Conservation (phyloP, 2,329 filamentous ascomycete species). For the Hirsutella minnesotensis region DNA sequence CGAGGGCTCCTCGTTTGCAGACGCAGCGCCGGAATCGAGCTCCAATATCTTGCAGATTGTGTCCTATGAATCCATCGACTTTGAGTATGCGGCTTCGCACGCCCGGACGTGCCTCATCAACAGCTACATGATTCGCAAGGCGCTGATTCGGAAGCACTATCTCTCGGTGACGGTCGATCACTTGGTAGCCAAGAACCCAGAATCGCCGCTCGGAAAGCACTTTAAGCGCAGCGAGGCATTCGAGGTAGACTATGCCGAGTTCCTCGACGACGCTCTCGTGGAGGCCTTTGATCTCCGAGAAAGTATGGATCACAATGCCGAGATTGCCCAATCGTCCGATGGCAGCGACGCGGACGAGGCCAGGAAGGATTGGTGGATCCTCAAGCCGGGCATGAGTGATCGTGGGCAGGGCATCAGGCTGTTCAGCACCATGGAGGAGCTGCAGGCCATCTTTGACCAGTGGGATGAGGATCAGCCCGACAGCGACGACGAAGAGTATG, state of each 20-base stretch:
- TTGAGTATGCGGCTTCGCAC: constrained; percentile 57
- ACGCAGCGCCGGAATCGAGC: constrained; percentile 19
- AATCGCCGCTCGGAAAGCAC: constrained; percentile 54
- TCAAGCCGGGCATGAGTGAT: constrained; percentile 97
- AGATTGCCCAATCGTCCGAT: too few relatives aligned
- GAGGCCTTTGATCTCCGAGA: constrained; percentile 82
- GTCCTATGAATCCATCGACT: constrained; percentile 80
- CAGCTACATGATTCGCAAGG: constrained; percentile 91
- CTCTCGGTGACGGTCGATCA: constrained; percentile 71
- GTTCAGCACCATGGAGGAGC: constrained; percentile 72
- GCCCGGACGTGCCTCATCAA: constrained; percentile 59
- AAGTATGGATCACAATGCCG: constrained; percentile 57
- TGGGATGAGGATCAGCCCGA: constrained; percentile 68
- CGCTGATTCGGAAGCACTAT: constrained; percentile 92
- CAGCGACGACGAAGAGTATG: constrained; percentile 52
- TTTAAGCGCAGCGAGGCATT: constrained; percentile 75
- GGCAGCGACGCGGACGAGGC: constrained; percentile 6
- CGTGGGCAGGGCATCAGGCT: constrained; percentile 84
- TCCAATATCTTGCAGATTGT: constrained; percentile 62
- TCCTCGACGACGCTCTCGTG: constrained; percentile 82
- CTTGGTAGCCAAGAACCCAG: constrained; percentile 76
- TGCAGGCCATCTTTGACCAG: constrained; percentile 79
- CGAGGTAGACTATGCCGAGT: constrained; percentile 93
- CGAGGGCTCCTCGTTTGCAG: constrained; percentile 22
- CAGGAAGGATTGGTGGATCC: constrained; percentile 79